phyloP scores from a whole-genome alignment of 768 basidiomycete genomes.

The Lactifluus hygrophoroides region DNA sequence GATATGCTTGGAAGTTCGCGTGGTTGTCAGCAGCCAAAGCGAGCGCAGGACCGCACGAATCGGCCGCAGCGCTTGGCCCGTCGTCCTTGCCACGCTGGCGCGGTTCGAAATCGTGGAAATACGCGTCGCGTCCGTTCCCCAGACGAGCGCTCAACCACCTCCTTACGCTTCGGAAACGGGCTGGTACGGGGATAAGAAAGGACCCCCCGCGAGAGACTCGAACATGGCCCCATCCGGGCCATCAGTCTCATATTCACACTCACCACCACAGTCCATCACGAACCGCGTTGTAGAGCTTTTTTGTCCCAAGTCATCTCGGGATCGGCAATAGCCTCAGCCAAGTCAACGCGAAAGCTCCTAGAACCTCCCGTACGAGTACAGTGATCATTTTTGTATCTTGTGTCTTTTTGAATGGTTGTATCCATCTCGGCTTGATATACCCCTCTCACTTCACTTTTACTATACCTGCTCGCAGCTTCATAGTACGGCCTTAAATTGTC shows the following conservation, averaged over 20 bases:
- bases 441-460: background rate
- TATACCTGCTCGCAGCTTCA: background rate
- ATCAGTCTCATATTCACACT: background rate
- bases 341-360: background rate
- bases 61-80: slow-evolving; percentile 23
- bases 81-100: slow-evolving; percentile 19
- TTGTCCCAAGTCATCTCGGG: background rate
- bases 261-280: background rate
- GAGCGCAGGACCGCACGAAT: slow-evolving; percentile 21
- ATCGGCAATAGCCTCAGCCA: background rate
- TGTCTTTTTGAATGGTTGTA: background rate
- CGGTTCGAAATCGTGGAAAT: slow-evolving; percentile 27
- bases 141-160: slow-evolving; percentile 1
- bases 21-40: slow-evolving; percentile 11
- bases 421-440: background rate
- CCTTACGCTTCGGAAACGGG: slow-evolving; percentile 6
- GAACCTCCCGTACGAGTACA: background rate
- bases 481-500: background rate
- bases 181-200: background rate
- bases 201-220: background rate
- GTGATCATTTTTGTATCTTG: background rate
- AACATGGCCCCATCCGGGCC: background rate
- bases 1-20: slow-evolving; percentile 24
- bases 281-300: slow-evolving; percentile 1
- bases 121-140: slow-evolving; percentile 6